Base-by-base conservation (phyloP, 805 yeast genomes). In the Pichia deserticola region DNA sequence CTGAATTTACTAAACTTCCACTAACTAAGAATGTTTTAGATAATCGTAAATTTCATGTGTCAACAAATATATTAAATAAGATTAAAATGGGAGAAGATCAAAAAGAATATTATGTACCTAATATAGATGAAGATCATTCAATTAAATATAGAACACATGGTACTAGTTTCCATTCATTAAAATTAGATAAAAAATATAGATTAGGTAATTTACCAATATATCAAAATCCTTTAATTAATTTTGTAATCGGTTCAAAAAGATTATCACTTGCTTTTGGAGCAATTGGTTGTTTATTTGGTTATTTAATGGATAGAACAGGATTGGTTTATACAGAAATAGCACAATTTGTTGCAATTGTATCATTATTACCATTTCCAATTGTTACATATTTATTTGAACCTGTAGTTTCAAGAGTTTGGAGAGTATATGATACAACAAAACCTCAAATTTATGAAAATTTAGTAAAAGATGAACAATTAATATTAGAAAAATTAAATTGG, bases 371-470 rank as follows among this genome's bases (percentile, higher is more conserved):
- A 5, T 64, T 77, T 3, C 93, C 95, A 0, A 63, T 81, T 2
- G 67, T 78, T 3, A 71, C 71, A 20, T 80, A 73, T 59, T 72
- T 79, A 45, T 77, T 87, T 3, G 69, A 72, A 35, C 81, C 86
- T 47, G 84, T 84, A 56, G 95, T 88, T 33, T 71, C 86, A 3
- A 70, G 88, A 53, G 78, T 88, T 13, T 86, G 78, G 67, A 67
- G 95, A 42, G 69, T 87, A 27, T 87, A 86, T 61, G 81, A 81
- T 57, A 74, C 76, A 39, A 74, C 76, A 5, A 70, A 76, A 59
- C 79, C 82, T 0, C 90, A 86, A 60, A 81, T 86, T 1, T 68
- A 79, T 48, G 86, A 82, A 44, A 77, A 75, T 58, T 69, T 88
- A 57, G 68, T 75, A 13, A 59, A 66, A 6, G 80, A 87, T 61